A percentile compares a stretch with the other conserved stretches of the same genome.
Conservation (phyloP, 441 rosid species). For the Manihot esculenta region DNA sequence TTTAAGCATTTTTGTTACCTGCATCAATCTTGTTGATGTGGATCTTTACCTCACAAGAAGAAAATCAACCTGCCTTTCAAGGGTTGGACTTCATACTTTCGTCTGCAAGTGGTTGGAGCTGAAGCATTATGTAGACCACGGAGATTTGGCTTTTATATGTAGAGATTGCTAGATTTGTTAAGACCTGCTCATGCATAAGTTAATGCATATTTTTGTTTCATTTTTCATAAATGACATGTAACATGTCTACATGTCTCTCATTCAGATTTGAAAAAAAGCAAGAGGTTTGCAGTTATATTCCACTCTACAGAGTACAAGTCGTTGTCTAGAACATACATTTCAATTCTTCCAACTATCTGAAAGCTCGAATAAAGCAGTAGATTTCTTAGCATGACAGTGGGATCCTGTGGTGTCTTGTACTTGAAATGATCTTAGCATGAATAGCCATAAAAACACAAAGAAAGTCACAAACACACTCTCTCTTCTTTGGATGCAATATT, state of each 20-base stretch:
- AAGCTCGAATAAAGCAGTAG: neutral
- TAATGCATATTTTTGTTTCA: constrained; percentile 8
- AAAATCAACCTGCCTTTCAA: neutral
- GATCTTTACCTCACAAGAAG: neutral
- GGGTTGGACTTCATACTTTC: neutral
- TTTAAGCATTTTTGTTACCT: neutral
- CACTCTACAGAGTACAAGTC: too few species aligned
- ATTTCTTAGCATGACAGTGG: neutral
- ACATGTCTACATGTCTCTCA: too few species aligned
- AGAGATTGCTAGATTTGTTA: neutral
- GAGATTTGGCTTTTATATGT: neutral
- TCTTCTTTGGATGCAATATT: neutral
- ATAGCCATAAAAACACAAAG: neutral
- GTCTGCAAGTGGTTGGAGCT: neutral
- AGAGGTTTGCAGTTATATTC: neutral
- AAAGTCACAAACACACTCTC: neutral
- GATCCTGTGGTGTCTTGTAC: neutral
- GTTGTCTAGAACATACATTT: neutral
- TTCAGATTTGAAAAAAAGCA: neutral
- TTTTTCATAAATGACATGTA: neutral
- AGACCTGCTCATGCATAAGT: neutral
- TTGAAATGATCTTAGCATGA: neutral
- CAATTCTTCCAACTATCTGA: neutral
- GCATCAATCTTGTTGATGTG: neutral
- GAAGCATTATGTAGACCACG: neutral